Conservation (phyloP, 495 filamentous ascomycete genomes). For the Penicillium bialowiezense region DNA sequence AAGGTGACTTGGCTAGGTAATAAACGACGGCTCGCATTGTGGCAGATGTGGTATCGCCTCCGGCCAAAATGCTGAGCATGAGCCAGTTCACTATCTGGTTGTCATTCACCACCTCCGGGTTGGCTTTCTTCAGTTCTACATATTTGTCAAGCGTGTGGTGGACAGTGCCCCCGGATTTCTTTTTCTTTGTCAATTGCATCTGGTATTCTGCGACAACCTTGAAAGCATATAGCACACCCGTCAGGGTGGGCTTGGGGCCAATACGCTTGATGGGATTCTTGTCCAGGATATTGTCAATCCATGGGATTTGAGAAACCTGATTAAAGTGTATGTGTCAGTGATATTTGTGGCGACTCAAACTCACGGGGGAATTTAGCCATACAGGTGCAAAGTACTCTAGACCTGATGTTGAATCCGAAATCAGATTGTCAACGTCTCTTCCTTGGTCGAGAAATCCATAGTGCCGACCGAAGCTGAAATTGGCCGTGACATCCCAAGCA, state of each 20-base stretch:
- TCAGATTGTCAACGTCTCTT: too few relatives aligned
- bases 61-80: slow-evolving; percentile 24
- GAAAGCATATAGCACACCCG: too few relatives aligned
- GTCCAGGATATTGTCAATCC: slow-evolving; percentile 42
- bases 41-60: slow-evolving; percentile 27
- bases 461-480: too few relatives aligned
- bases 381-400: too few relatives aligned
- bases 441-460: too few relatives aligned
- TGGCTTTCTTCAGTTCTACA: slow-evolving; percentile 16
- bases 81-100: slow-evolving; percentile 25
- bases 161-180: slow-evolving; percentile 5
- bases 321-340: background rate
- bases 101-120: slow-evolving; percentile 21
- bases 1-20: slow-evolving; percentile 18
- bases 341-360: background rate
- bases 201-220: slow-evolving; percentile 21
- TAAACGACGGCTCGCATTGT: slow-evolving; percentile 23
- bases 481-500: too few relatives aligned
- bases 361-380: too few relatives aligned
- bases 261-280: slow-evolving; percentile 44
- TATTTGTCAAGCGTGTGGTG: slow-evolving; percentile 25
- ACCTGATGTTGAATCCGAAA: too few relatives aligned
- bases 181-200: slow-evolving; percentile 11
- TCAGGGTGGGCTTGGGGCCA: slow-evolving; percentile 24
- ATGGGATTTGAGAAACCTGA: slow-evolving; percentile 45